Base-by-base conservation (phyloP, 805 yeast species). In the Wickerhamiella allomyrinae region DNA sequence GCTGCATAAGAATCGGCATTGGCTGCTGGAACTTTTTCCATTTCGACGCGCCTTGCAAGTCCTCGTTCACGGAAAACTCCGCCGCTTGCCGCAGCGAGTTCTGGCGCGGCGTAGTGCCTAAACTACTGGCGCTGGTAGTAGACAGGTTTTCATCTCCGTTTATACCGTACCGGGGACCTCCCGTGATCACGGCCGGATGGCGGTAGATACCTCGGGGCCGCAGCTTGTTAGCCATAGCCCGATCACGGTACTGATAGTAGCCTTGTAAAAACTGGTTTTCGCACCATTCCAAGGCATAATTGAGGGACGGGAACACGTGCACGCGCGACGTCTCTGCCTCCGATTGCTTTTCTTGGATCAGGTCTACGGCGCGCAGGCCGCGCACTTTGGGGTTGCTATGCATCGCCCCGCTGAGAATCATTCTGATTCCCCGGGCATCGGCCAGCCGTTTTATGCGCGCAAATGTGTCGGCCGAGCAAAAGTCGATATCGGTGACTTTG, bases 381-480 rank as follows among this genome's bases (percentile, higher is more conserved):
- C 70, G 70, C 24, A 81, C 74, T 9, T 81, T 77, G 14, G 71
- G 70, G 39, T 78, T 80, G 35, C 75, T 71, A 34, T 76, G 79
- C 9, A 67, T 64, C 22, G 89, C 84, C 1, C 95, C 83, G 1
- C 94, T 77, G 23, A 91, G 70, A 20, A 87, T 72, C 56, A 91
- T 62, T 49, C 74, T 79, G 14, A 89, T 79, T 41, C 69, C 68
- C 47, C 76, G 78, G 17, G 80, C 77, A 45, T 73, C 73, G 14
- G 85, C 65, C 52, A 87, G 71, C 48, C 93, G 79, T 57, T 83
- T 76, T 46, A 91, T 79, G 52, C 95, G 69, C 51, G 86, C 76
- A 57, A 91, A 83, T 0, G 96, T 95, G 59, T 91, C 97, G 8
- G 95, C 94, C 0, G 97, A 96, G 37, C 94, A 81, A 54, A 82